phyloP scores from a whole-genome alignment of 2,329 filamentous ascomycete genomes.

The Fonsecaea nubica region DNA sequence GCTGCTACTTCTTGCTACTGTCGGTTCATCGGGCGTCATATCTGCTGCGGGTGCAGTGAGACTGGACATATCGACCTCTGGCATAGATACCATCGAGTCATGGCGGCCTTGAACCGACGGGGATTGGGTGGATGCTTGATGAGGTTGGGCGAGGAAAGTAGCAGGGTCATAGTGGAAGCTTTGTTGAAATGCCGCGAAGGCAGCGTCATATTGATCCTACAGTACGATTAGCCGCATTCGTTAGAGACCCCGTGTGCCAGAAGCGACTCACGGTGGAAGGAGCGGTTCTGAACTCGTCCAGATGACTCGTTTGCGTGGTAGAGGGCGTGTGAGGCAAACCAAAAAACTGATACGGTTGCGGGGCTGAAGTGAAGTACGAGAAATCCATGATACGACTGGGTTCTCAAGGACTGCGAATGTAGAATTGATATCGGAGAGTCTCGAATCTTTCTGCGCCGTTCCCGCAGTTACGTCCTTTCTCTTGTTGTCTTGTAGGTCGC shows the following conservation, averaged over 20 bases:
- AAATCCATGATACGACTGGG: slow-evolving; percentile 59
- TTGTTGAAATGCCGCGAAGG: slow-evolving; percentile 49
- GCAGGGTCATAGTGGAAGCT: slow-evolving; percentile 47
- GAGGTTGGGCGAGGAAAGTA: slow-evolving; percentile 43
- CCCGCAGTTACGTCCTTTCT: neutral
- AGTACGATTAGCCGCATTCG: slow-evolving; percentile 32
- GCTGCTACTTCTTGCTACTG: slow-evolving; percentile 52
- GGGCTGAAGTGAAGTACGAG: slow-evolving; percentile 57
- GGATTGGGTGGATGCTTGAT: slow-evolving; percentile 27
- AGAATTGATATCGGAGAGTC: neutral
- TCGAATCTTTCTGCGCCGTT: neutral
- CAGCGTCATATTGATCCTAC: slow-evolving; percentile 46
- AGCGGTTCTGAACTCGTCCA: slow-evolving; percentile 56
- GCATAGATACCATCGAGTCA: slow-evolving; percentile 43
- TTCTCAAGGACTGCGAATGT: neutral
- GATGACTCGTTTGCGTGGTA: slow-evolving; percentile 47
- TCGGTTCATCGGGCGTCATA: slow-evolving; percentile 42
- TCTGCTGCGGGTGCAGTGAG: slow-evolving; percentile 41
- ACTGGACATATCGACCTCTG: slow-evolving; percentile 43
- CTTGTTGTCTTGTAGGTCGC: neutral
- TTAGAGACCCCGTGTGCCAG: slow-evolving; percentile 22
- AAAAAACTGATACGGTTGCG: slow-evolving; percentile 56
- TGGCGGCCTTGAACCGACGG: slow-evolving; percentile 47
- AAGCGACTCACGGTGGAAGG: slow-evolving; percentile 48
- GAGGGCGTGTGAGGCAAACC: slow-evolving; percentile 51